These are phyloP conservation scores for Ascochyta koolunga DNA, from an alignment of 2,329 filamentous ascomycete species.

Conservation along the genomic window DNA sequence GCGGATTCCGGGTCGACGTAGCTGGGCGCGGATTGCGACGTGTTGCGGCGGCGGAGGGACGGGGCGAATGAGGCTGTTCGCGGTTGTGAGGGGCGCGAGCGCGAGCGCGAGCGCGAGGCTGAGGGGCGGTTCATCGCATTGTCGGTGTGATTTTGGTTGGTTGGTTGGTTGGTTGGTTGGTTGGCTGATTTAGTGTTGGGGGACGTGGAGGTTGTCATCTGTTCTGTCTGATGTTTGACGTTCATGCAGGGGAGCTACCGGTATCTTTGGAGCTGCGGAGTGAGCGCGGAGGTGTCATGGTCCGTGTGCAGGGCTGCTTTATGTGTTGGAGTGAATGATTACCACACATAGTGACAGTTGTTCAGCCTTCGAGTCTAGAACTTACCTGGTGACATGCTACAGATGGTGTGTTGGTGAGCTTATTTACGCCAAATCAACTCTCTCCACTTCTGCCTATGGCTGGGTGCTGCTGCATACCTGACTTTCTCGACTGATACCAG, in stretches of 20 bases:
- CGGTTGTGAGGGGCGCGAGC: conserved; percentile 19
- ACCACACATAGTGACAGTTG: too few relatives aligned
- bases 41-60: conserved; percentile 64
- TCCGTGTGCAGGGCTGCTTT: background rate
- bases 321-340: background rate
- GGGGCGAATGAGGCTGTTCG: conserved; percentile 58
- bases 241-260: background rate
- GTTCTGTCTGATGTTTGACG: background rate
- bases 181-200: background rate
- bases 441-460: too few relatives aligned
- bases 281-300: conserved; percentile 1
- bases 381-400: background rate
- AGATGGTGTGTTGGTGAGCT: too few relatives aligned
- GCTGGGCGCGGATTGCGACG: conserved; percentile 67
- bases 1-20: conserved; percentile 66
- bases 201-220: background rate
- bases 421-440: too few relatives aligned
- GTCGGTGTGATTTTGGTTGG: background rate
- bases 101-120: conserved; percentile 14
- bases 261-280: conserved; percentile 1
- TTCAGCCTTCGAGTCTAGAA: background rate
- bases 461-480: too few relatives aligned
- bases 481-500: too few relatives aligned
- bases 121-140: conserved; percentile 31
- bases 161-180: too few relatives aligned